phyloP scores from a whole-genome alignment of 106 monocot species.

The Dactylorhiza incarnata region DNA sequence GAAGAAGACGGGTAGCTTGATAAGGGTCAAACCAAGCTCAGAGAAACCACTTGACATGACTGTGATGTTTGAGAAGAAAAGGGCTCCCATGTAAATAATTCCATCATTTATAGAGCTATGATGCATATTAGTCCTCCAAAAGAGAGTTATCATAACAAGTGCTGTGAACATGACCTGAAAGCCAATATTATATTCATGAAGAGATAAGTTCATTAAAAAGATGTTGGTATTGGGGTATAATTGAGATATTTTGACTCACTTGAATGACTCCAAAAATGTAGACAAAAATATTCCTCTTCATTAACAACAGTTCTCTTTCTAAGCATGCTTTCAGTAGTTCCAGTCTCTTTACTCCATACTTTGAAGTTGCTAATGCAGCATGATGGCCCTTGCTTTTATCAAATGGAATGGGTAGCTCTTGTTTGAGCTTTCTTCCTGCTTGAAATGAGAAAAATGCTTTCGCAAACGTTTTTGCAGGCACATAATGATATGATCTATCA shows the following conservation, averaged over 20 bases:
- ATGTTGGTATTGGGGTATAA: background rate
- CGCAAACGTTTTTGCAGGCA: background rate
- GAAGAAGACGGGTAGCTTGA: constrained; percentile 31
- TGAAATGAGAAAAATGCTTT: background rate
- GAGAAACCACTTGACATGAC: constrained; percentile 31
- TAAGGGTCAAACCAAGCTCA: constrained; percentile 29
- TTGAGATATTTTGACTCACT: background rate
- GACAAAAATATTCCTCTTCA: constrained; percentile 3
- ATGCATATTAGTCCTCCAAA: constrained; percentile 21
- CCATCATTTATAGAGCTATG: constrained; percentile 20
- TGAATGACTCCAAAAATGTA: no score
- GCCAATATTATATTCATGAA: background rate
- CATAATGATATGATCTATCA: background rate
- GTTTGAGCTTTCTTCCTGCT: background rate
- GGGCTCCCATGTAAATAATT: constrained; percentile 29
- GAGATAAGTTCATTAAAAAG: background rate
- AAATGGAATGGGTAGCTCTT: background rate
- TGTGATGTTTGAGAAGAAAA: constrained; percentile 16
- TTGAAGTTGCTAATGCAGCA: background rate
- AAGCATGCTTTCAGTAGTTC: constrained; percentile 3
- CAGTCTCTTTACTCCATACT: background rate
- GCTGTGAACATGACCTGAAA: constrained; percentile 25
- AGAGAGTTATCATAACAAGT: constrained; percentile 27
- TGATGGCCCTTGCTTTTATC: background rate
- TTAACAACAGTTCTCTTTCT: background rate